Evolutionary conservation across 2,329 filamentous ascomycete genomes (phyloP).

Genomic region (Colletotrichum theobromicola): DNA sequence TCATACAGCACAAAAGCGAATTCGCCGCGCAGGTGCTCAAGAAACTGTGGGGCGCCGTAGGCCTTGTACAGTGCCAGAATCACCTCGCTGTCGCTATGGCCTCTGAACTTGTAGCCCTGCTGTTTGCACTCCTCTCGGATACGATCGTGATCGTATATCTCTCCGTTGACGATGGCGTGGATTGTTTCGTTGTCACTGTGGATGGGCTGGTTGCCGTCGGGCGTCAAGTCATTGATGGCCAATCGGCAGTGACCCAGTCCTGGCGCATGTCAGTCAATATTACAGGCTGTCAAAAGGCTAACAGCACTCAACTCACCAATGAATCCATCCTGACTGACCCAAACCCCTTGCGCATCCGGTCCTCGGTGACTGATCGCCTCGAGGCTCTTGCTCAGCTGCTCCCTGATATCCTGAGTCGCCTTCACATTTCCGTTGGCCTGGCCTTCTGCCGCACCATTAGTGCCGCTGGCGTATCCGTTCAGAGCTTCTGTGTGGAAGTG

Average conservation of each 20-base stretch:
- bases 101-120: conserved; percentile 46
- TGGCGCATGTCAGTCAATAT: neutral
- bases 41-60: conserved; percentile 41
- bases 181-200: conserved; percentile 39
- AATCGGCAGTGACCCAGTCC: conserved; percentile 53
- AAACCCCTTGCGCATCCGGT: conserved; percentile 31
- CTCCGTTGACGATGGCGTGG: conserved; percentile 64
- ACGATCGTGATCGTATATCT: conserved; percentile 58
- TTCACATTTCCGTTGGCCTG: neutral
- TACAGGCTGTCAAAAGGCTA: fast-evolving
- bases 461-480: neutral
- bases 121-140: conserved; percentile 41
- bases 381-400: conserved; percentile 25
- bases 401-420: neutral
- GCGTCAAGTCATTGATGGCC: conserved; percentile 56
- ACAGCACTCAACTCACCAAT: conserved; percentile 7
- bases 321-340: conserved; percentile 21
- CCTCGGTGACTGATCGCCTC: conserved; percentile 32
- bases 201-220: conserved; percentile 50
- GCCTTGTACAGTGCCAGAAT: conserved; percentile 56
- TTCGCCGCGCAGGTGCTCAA: conserved; percentile 54
- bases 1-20: conserved; percentile 60
- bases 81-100: conserved; percentile 56
- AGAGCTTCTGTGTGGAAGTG: neutral
- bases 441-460: neutral